Percentiles rank a stretch among this genome's conserved stretches.
phyloP scores from a whole-genome alignment of 805 yeast species.

The Candida loeiensis region DNA sequence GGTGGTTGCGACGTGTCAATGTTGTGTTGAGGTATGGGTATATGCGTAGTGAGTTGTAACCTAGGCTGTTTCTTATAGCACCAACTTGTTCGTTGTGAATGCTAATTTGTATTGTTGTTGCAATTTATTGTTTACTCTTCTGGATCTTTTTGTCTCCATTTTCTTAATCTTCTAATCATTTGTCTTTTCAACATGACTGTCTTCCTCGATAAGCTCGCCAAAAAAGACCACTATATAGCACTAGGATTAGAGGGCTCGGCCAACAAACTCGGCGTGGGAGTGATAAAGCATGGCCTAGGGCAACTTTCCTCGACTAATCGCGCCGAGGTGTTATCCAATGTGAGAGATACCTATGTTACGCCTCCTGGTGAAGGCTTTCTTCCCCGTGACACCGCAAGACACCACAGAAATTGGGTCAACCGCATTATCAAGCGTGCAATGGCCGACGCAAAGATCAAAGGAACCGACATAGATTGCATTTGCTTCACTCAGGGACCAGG shows the following conservation, averaged over 20 bases:
- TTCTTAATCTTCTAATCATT: neutral
- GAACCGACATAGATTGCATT: constrained; percentile 64
- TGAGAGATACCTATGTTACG: constrained; percentile 90
- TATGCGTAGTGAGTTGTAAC: neutral
- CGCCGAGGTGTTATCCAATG: constrained; percentile 79
- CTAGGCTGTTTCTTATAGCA: neutral
- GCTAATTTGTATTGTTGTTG: neutral
- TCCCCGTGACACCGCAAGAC: constrained; percentile 95
- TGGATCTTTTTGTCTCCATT: neutral
- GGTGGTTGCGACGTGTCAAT: neutral
- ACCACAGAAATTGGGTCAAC: constrained; percentile 93
- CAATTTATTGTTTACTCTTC: neutral
- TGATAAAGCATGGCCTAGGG: constrained; percentile 72
- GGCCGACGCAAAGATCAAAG: constrained; percentile 51
- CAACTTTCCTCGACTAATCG: constrained; percentile 51
- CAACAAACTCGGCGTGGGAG: constrained; percentile 91
- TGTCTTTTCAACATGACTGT: constrained; percentile 25
- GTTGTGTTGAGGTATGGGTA: neutral
- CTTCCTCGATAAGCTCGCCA: constrained; percentile 44
- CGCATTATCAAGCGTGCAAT: constrained; percentile 68
- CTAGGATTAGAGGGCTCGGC: constrained; percentile 97
- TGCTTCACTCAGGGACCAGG: constrained; percentile 99
- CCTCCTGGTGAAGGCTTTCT: constrained; percentile 98
- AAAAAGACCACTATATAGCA: constrained; percentile 58
- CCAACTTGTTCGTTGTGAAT: neutral